Evolutionary conservation across 805 yeast genomes (phyloP).

Genomic region (Kazachstania africana): DNA sequence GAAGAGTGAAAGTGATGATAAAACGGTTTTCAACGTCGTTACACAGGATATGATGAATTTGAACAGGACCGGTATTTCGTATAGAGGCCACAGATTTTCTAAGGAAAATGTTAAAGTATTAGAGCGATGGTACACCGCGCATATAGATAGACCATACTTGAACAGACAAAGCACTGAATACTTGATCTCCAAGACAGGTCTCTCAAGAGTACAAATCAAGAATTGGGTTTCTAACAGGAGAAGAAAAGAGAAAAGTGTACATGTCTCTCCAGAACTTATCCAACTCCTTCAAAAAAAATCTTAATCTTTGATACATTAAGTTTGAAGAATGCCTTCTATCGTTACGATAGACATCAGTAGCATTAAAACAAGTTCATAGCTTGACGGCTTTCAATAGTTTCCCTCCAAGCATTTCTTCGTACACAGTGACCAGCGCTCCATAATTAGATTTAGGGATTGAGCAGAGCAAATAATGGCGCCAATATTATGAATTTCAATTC

Average conservation of each 20-base stretch:
- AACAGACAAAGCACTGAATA: slow-evolving; percentile 4
- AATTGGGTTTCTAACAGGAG: slow-evolving; percentile 22
- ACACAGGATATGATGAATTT: slow-evolving; percentile 10
- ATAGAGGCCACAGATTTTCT: slow-evolving; percentile 14
- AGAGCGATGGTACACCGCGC: slow-evolving; percentile 11
- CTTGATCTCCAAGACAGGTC: slow-evolving; percentile 7
- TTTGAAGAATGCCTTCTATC: too few relatives aligned
- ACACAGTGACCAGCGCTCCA: too few relatives aligned
- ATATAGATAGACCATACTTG: slow-evolving; percentile 12
- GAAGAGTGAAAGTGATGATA: background rate
- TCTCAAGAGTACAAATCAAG: slow-evolving; percentile 15
- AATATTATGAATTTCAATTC: too few relatives aligned
- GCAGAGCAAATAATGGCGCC: too few relatives aligned
- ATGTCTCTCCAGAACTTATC: slow-evolving; percentile 9
- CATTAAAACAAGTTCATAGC: too few relatives aligned
- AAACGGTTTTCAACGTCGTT: slow-evolving; percentile 7
- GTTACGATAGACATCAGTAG: too few relatives aligned
- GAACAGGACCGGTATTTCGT: slow-evolving; percentile 4
- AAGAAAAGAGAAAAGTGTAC: slow-evolving; percentile 11
- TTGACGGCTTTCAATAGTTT: too few relatives aligned
- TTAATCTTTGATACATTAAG: too few relatives aligned
- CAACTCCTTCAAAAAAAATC: too few relatives aligned
- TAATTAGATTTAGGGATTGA: too few relatives aligned
- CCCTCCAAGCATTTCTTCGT: too few relatives aligned
- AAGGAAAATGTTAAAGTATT: slow-evolving; percentile 6